Conservation (phyloP, 2,329 filamentous ascomycete genomes). For the Ciborinia camelliae region DNA sequence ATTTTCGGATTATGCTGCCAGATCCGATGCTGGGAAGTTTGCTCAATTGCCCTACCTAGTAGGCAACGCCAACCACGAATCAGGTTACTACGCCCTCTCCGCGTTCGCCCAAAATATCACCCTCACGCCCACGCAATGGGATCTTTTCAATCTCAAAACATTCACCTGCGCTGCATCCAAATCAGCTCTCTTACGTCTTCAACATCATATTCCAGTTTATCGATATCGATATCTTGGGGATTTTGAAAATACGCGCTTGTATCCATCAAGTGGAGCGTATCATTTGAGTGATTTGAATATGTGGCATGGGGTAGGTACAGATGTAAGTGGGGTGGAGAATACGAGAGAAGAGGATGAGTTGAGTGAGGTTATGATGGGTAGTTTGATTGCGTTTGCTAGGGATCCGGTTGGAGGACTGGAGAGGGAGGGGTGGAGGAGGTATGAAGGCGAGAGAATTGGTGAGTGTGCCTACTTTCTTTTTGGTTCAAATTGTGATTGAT, state of each 20-base stretch:
- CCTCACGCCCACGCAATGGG: constrained; percentile 31
- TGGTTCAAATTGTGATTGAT: too few species aligned
- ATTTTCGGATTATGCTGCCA: constrained; percentile 22
- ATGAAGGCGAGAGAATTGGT: not conserved
- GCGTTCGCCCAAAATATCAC: constrained; percentile 26
- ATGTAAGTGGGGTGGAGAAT: constrained; percentile 14
- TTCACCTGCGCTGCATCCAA: constrained; percentile 39
- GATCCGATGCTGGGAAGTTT: constrained; percentile 20
- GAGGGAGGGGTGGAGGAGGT: not conserved
- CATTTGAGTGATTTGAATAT: constrained; percentile 37
- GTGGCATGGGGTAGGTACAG: not conserved
- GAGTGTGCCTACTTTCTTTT: not conserved
- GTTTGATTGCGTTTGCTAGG: not conserved
- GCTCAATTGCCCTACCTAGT: constrained; percentile 33
- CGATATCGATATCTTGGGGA: constrained; percentile 41
- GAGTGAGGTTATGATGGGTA: not conserved
- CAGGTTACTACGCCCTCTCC: constrained; percentile 33
- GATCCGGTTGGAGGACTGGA: not conserved
- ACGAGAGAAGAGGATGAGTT: not conserved
- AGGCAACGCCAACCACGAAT: constrained; percentile 39
- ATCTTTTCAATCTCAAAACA: constrained; percentile 32
- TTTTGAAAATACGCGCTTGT: constrained; percentile 37
- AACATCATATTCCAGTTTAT: constrained; percentile 37
- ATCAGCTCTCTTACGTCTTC: constrained; percentile 30
- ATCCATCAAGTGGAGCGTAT: constrained; percentile 36